Evolutionary conservation across 2,329 filamentous ascomycete genomes (phyloP).

Genomic region (Aureobasidium sp.): DNA sequence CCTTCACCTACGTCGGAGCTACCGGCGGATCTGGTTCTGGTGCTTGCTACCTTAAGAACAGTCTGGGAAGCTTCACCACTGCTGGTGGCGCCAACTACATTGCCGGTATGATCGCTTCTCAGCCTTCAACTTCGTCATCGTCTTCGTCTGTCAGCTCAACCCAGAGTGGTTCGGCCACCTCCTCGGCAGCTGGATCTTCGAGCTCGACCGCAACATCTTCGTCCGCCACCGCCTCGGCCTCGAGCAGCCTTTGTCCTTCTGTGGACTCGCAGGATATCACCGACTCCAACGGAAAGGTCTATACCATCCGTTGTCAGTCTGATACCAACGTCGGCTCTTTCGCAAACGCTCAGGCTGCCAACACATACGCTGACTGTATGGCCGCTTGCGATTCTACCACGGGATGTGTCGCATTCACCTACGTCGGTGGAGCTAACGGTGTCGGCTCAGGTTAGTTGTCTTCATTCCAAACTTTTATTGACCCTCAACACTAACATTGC

Average conservation of each 20-base stretch:
- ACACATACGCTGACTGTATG: conserved; percentile 18
- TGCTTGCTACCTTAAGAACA: conserved; percentile 17
- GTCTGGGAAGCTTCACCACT: background rate
- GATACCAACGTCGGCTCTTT: conserved; percentile 16
- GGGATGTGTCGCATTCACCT: conserved; percentile 18
- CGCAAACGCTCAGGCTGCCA: conserved; percentile 10
- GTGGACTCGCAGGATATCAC: conserved; percentile 5
- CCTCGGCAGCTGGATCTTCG: background rate
- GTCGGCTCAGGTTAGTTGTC: background rate
- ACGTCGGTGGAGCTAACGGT: conserved; percentile 16
- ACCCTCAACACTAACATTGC: no score
- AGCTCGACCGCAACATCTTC: conserved; percentile 15
- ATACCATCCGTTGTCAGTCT: conserved; percentile 14
- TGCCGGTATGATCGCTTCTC: background rate
- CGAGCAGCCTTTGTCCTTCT: conserved; percentile 20
- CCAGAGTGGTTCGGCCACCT: background rate
- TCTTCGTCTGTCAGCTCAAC: background rate
- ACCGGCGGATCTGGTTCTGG: conserved; percentile 8
- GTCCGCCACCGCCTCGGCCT: background rate
- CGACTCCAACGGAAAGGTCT: conserved; percentile 14
- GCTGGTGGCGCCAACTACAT: conserved; percentile 14
- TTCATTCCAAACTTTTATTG: no score
- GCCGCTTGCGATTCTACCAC: conserved; percentile 15
- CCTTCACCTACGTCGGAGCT: conserved; percentile 17
- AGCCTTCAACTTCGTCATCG: background rate